Base-by-base conservation (phyloP, 1,284 basidiomycete genomes). In the Coniophora puteana region DNA sequence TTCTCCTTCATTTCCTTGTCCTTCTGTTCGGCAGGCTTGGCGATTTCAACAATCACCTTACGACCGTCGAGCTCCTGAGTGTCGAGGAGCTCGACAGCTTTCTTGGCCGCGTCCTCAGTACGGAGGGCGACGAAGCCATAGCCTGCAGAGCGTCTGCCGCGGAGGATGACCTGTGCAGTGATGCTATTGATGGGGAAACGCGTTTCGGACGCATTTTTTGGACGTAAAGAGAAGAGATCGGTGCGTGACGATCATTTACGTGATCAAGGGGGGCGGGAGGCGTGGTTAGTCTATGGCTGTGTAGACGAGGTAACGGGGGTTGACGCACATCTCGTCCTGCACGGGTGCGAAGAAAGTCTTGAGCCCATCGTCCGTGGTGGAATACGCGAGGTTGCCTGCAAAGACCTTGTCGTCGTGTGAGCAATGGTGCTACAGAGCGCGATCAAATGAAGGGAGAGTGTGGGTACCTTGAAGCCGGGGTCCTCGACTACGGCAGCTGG, bases 91-190 rank as follows among this genome's bases (percentile, higher is more conserved):
- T 92, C 85, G 61, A 93, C 86, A 46, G 90, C 93, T 3, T 18
- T 31, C 24, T 28, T 36, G 25, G 69, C 90, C 58, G 89, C 86
- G 63, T 88, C 88, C 63, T 74, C 74, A 61, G 78, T 84, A 61
- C 77, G 71, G 67, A 92, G 78, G 50, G 87, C 80, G 62, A 93
- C 90, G 62, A 95, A 95, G 52, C 91, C 93, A 69, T 93, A 95
- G 47, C 92, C 92, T 57, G 90, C 83, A 48, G 89, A 86, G 61
- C 87, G 83, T 42, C 71, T 69, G 54, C 87, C 86, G 50, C 88
- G 86, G 65, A 80, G 68, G 64, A 91, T 90, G 63, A 92, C 80
- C 66, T 88, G 82, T 52, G 78, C 84, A 49, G 85, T 78, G 54
- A 83, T 64, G 57, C 85, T 89, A 55, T 11, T 30, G 32, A 30